Evolutionary conservation across 2,329 filamentous ascomycete genomes (phyloP), one percentile per base, ranked within the genome.

Genomic region (Aspergillus pseudoterreus): DNA sequence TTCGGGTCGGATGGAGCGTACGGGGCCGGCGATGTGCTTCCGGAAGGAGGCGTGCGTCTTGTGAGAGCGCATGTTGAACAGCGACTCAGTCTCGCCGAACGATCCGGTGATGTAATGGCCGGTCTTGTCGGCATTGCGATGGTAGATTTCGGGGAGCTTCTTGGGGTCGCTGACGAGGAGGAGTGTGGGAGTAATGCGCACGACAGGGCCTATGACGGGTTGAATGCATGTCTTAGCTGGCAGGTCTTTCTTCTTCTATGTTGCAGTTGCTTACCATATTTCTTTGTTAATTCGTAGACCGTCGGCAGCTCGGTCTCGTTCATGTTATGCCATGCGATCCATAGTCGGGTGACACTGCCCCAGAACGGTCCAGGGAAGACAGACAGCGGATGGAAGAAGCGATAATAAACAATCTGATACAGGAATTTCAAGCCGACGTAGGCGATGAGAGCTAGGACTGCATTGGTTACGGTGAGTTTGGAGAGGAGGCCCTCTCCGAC

Each of bases 11-110:
- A 8, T 21, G 30, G 43, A 21, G 52, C 65, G 39, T 69, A 71
- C 67, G 2, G 79, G 75, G 1, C 74, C 72, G 1, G 80, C 82
- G 21, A 78, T 74, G 19, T 81, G 72, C 65, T 82, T 83, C 15
- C 82, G 72, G 57, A 77, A 79, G 2, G 71, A 68, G 3, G 79
- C 72, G 60, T 84, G 82, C 4, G 69, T 67, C 48, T 71, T 71
- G 43, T 77, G 71, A 43, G 79, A 75, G 53, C 78, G 77, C 75
- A 82, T 82, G 51, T 83, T 82, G 64, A 85, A 82, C 5, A 83
- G 58, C 1, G 73, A 76, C 53, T 83, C 81, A 4, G 71, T 75
- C 50, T 79, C 75, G 14, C 81, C 81, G 56, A 83, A 82, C 21
- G 73, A 78, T 17, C 80, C 81, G 0, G 80, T 79, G 52, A 83